Conservation (phyloP, 2,329 filamentous ascomycete genomes). For the Penicillium hordei region DNA sequence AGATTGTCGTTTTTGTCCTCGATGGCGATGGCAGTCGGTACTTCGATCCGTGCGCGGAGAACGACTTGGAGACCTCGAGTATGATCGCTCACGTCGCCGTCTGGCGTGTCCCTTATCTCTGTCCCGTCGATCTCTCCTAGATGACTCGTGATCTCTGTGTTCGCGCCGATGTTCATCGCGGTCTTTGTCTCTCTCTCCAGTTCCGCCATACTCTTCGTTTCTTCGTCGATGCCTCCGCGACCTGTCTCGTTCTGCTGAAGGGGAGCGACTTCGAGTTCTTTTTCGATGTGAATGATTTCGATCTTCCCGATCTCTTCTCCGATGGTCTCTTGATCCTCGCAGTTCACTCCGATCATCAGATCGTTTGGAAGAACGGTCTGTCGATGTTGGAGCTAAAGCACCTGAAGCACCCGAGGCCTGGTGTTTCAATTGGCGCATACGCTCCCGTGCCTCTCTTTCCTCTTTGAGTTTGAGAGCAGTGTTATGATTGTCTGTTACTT, state of each 20-base stretch:
- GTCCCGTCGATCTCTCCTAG: constrained; percentile 15
- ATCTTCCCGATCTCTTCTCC: constrained; percentile 21
- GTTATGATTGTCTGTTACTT: constrained; percentile 86
- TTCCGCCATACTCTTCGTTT: constrained; percentile 21
- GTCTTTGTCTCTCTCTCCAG: constrained; percentile 18
- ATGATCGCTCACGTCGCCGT: constrained; percentile 12
- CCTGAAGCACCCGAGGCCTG: constrained; percentile 34
- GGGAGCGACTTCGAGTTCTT: constrained; percentile 31
- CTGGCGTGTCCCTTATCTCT: constrained; percentile 13
- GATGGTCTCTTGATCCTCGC: constrained; percentile 22
- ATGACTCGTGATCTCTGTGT: constrained; percentile 14
- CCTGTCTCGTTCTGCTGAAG: constrained; percentile 26
- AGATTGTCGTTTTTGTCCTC: constrained; percentile 32
- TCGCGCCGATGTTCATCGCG: constrained; percentile 17
- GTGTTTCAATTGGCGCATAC: constrained; percentile 60
- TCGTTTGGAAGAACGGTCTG: constrained; percentile 40
- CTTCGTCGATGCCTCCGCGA: constrained; percentile 26
- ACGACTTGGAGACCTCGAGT: constrained; percentile 23
- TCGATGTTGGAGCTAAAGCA: constrained; percentile 17
- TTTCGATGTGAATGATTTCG: constrained; percentile 29
- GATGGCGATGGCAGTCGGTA: constrained; percentile 20
- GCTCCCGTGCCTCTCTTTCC: constrained; percentile 71
- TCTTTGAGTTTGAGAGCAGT: constrained; percentile 81
- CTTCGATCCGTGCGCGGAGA: constrained; percentile 22
- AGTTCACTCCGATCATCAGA: constrained; percentile 20